Percentiles rank a stretch among this genome's conserved stretches.
phyloP scores from a whole-genome alignment of 495 filamentous ascomycete genomes.

The Penicillium odoratum region DNA sequence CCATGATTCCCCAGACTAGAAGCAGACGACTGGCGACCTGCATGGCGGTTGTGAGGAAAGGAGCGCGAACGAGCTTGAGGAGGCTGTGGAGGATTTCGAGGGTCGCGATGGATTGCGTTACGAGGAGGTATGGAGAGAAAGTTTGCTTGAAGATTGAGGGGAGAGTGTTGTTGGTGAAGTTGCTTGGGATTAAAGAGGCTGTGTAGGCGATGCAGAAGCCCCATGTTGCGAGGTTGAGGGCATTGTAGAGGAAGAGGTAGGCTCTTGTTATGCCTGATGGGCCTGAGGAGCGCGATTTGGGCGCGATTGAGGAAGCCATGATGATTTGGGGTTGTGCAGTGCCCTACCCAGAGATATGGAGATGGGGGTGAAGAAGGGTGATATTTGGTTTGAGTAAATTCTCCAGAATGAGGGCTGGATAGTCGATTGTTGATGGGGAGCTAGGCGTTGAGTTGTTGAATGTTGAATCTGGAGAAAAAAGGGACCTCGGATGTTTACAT shows the following conservation, averaged over 20 bases:
- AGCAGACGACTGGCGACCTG: constrained; percentile 82
- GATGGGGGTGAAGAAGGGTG: not conserved
- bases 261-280: constrained; percentile 27
- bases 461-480: constrained; percentile 17
- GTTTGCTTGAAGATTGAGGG: constrained; percentile 53
- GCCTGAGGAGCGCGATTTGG: constrained; percentile 22
- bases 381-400: not conserved
- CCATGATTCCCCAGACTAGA: constrained; percentile 78
- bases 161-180: constrained; percentile 37
- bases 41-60: constrained; percentile 80
- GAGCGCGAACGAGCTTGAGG: constrained; percentile 77
- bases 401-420: not conserved
- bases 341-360: not conserved
- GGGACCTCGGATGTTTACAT: constrained; percentile 25
- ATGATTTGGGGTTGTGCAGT: not conserved
- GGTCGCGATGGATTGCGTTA: constrained; percentile 77
- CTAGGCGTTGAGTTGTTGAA: constrained; percentile 14
- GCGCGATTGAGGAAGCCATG: constrained; percentile 10
- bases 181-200: constrained; percentile 41
- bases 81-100: constrained; percentile 80
- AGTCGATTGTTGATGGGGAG: not conserved
- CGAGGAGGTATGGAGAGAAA: constrained; percentile 66
- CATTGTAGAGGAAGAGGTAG: constrained; percentile 86
- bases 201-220: constrained; percentile 63
- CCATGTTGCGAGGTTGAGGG: constrained; percentile 74